Evolutionary conservation across 257 asterid genomes (phyloP).

Genomic region (Striga asiatica): DNA sequence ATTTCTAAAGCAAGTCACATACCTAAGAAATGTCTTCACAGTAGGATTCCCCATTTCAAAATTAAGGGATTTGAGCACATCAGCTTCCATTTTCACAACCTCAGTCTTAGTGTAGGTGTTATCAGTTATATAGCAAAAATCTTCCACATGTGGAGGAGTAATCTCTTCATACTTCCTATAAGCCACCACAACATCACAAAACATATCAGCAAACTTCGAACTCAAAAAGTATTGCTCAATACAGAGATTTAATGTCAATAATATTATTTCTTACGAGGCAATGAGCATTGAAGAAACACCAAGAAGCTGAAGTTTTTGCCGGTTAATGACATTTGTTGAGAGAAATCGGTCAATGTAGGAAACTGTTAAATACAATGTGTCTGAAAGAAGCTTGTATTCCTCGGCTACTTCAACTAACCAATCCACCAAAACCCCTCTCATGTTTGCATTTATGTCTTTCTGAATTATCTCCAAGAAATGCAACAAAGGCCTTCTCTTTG

Average conservation of each 20-base stretch:
- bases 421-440: conserved; percentile 84
- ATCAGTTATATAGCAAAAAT: conserved; percentile 5
- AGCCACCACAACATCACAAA: not conserved
- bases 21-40: conserved; percentile 28
- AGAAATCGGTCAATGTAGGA: conserved; percentile 61
- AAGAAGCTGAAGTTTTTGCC: conserved; percentile 79
- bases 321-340: conserved; percentile 30
- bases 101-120: not conserved
- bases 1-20: not conserved
- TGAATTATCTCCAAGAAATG: conserved; percentile 66
- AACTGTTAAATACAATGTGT: conserved; percentile 57
- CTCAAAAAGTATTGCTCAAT: not conserved
- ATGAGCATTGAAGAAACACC: conserved; percentile 98
- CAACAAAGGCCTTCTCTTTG: conserved; percentile 56
- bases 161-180: conserved; percentile 4
- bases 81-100: not conserved
- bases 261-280: conserved; percentile 66
- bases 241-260: not conserved
- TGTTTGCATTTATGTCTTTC: conserved; percentile 63
- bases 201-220: not conserved
- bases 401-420: conserved; percentile 94
- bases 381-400: conserved; percentile 76
- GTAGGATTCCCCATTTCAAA: conserved; percentile 5
- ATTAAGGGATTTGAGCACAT: conserved; percentile 3
- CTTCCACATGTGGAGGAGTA: not conserved